Percentiles rank a stretch among this genome's conserved stretches.
Conservation (phyloP, 768 basidiomycete genomes). For the Boletus vinaceobasis region DNA sequence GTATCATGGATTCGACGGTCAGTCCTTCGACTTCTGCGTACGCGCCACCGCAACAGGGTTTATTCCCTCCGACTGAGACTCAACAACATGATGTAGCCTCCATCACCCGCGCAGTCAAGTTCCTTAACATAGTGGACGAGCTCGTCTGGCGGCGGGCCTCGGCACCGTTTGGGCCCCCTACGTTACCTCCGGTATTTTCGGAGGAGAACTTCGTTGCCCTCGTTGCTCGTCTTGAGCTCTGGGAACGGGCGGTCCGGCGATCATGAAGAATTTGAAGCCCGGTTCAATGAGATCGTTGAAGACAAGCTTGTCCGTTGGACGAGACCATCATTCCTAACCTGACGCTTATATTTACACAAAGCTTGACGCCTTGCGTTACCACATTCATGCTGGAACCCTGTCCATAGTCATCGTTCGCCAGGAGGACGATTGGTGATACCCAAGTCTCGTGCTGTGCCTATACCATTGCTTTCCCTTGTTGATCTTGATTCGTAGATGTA, state of each 20-base stretch:
- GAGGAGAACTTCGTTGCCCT: conserved; percentile 25
- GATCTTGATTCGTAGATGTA: not conserved
- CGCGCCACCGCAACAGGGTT: not conserved
- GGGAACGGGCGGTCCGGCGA: conserved; percentile 28
- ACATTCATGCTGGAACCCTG: not conserved
- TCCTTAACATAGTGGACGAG: conserved; percentile 26
- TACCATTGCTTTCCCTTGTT: not conserved
- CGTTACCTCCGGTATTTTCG: conserved; percentile 18
- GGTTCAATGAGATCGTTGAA: not conserved
- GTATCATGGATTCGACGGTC: not conserved
- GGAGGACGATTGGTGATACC: not conserved
- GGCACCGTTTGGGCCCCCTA: conserved; percentile 4
- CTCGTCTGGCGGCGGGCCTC: conserved; percentile 27
- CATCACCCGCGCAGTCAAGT: conserved; percentile 22
- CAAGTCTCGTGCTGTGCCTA: not conserved
- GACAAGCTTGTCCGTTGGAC: not conserved
- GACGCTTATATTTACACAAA: not conserved
- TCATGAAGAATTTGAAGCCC: conserved; percentile 13
- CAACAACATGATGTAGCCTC: conserved; percentile 19
- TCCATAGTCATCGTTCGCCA: too few species aligned
- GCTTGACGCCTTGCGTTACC: not conserved
- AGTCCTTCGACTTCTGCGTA: not conserved
- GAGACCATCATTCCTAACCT: not conserved
- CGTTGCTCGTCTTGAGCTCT: conserved; percentile 25
- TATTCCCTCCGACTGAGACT: not conserved